A percentile compares a stretch with the other conserved stretches of the same genome.
These are phyloP conservation scores for Coleophoma eucalyptorum DNA, from an alignment of 2,329 filamentous ascomycete genomes.

Conservation along the genomic window DNA sequence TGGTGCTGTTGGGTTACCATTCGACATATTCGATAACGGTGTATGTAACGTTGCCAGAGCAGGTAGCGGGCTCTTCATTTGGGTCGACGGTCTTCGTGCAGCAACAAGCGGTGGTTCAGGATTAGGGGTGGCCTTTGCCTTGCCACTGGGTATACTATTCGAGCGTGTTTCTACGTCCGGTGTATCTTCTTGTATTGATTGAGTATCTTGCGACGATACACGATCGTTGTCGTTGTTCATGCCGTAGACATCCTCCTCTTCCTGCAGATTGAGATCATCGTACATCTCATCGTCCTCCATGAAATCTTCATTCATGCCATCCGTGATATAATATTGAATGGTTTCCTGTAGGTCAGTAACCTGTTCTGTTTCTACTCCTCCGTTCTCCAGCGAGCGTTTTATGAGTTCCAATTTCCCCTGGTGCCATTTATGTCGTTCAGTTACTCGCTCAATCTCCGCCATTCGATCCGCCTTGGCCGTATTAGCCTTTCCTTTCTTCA, in stretches of 20 bases:
- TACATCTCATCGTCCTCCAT: constrained; percentile 94
- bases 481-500: constrained; percentile 95
- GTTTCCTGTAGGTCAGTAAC: constrained; percentile 86
- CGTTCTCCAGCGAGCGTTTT: constrained; percentile 86
- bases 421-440: constrained; percentile 96
- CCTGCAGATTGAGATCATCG: constrained; percentile 87
- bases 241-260: constrained; percentile 86
- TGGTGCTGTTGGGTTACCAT: constrained; percentile 49
- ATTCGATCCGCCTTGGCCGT: constrained; percentile 80
- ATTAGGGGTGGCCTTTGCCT: constrained; percentile 47
- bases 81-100: constrained; percentile 73
- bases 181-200: constrained; percentile 84
- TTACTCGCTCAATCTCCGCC: constrained; percentile 76
- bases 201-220: constrained; percentile 90
- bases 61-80: constrained; percentile 92
- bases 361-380: constrained; percentile 80
- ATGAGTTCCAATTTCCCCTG: constrained; percentile 89
- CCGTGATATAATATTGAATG: constrained; percentile 93
- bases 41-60: constrained; percentile 86
- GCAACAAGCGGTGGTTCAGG: constrained; percentile 53
- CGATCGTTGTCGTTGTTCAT: constrained; percentile 78
- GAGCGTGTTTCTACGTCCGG: constrained; percentile 53
- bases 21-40: constrained; percentile 58
- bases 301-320: constrained; percentile 84
- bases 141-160: constrained; percentile 39